Conservation (phyloP, 306 rosid genomes). For the Lotus japonicus region DNA sequence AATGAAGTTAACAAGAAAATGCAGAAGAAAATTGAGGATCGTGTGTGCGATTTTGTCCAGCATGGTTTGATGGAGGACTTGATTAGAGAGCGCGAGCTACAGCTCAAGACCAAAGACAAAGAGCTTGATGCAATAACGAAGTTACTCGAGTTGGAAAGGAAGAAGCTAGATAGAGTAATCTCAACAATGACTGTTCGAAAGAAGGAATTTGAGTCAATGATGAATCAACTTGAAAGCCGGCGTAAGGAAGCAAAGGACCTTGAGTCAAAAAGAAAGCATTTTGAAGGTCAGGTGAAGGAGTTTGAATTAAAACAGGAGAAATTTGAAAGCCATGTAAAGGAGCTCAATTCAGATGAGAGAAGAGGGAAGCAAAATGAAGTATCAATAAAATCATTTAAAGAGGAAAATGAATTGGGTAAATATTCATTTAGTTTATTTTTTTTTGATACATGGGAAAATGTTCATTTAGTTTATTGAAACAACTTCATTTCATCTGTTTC, state of each 20-base stretch:
- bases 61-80: not conserved
- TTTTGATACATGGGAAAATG: too few relatives aligned
- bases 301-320: slow-evolving; percentile 11
- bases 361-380: slow-evolving; percentile 9
- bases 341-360: too few relatives aligned
- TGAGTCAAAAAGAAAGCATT: slow-evolving; percentile 11
- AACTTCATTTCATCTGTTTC: not conserved
- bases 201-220: slow-evolving; percentile 5
- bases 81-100: not conserved
- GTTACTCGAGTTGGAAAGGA: slow-evolving; percentile 17
- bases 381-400: not conserved
- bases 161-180: slow-evolving; percentile 5
- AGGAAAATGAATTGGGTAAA: slow-evolving; percentile 34
- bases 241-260: not conserved
- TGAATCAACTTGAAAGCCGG: not conserved
- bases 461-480: slow-evolving; percentile 8
- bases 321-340: not conserved
- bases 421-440: not conserved
- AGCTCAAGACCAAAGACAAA: slow-evolving; percentile 13
- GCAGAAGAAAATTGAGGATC: not conserved
- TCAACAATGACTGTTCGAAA: not conserved
- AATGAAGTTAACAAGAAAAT: not conserved
- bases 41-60: not conserved
- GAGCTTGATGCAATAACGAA: slow-evolving; percentile 7
- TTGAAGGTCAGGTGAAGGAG: not conserved